Percentiles rank a stretch among this genome's conserved stretches.
Evolutionary conservation across 2,329 filamentous ascomycete species (phyloP).

Genomic region (Aspergillus fischeri): DNA sequence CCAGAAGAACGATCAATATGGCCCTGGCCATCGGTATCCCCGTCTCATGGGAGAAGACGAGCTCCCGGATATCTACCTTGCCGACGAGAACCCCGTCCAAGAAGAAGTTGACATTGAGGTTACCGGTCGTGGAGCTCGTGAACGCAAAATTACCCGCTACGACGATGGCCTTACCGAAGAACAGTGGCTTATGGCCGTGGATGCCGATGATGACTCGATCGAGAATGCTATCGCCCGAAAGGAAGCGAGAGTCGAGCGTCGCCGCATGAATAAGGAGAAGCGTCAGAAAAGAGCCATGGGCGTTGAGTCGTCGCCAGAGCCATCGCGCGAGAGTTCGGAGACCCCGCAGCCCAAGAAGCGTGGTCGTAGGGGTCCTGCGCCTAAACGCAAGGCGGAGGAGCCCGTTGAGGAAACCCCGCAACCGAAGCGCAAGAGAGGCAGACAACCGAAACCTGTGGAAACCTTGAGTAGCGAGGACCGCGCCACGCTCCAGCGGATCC

Average conservation of each 20-base stretch:
- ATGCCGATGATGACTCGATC: slow-evolving; percentile 91
- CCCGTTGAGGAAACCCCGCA: slow-evolving; percentile 73
- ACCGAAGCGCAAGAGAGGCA: slow-evolving; percentile 71
- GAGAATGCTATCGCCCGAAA: slow-evolving; percentile 91
- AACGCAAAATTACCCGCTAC: slow-evolving; percentile 90
- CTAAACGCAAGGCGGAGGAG: slow-evolving; percentile 84
- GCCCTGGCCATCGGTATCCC: slow-evolving; percentile 62
- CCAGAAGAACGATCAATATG: slow-evolving; percentile 63
- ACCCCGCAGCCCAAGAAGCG: slow-evolving; percentile 73
- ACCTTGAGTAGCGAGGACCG: slow-evolving; percentile 67
- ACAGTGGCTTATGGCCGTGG: slow-evolving; percentile 97
- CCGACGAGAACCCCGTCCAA: slow-evolving; percentile 73
- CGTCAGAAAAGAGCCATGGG: slow-evolving; percentile 44
- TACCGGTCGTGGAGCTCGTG: slow-evolving; percentile 84
- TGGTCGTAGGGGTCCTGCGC: slow-evolving; percentile 66
- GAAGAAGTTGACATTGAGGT: slow-evolving; percentile 74
- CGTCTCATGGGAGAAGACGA: slow-evolving; percentile 85
- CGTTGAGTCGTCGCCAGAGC: slow-evolving; percentile 67
- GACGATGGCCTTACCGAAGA: slow-evolving; percentile 97
- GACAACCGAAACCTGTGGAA: slow-evolving; percentile 65
- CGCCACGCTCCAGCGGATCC: slow-evolving; percentile 70
- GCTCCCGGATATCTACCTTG: slow-evolving; percentile 88
- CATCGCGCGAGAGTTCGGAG: slow-evolving; percentile 80
- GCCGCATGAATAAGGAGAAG: slow-evolving; percentile 71
- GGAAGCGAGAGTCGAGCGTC: slow-evolving; percentile 75